Evolutionary conservation across 345 rosid species (phyloP), one percentile per base, ranked within the genome.

Genomic region (Citrus medica): DNA sequence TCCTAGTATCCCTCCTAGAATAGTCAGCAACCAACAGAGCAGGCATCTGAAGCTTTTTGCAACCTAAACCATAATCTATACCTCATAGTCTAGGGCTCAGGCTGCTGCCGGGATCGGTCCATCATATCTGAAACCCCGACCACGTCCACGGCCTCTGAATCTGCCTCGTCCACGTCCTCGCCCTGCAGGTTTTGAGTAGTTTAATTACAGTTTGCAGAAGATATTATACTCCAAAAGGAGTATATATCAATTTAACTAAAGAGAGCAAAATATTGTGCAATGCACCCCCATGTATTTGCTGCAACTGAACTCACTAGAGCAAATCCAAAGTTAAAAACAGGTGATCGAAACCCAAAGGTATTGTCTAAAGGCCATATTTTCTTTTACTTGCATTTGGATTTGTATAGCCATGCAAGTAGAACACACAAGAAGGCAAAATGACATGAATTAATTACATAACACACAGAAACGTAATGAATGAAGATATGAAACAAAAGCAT

Each of bases 11-110:
- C 55, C 25, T 46, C 51, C 69, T 42, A 61, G 63, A 69, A 67
- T 53, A 62, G 58, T 53, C 25, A 38, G 22, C 56, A 53, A 78
- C 33, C 27, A 40, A 60, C 78, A 68, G 79, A 83, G 81, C 81
- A 80, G 80, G 81, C 76, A 83, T 80, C 65, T 79, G 8, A 19
- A 33, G 69, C 28, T 62, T 77, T 81, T 78, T 62, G 71, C 74
- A 61, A 69, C 60, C 73, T 77, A 77, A 73, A 46, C 63, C 48
- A 71, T 69, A 67, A 27, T 42, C 38, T 73, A 60, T 40, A 78
- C 53, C 74, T 69, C 73, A 40, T 12, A 63, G 42, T 35, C n/a
- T 46, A 55, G 59, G 32, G 22, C 61, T 79, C 75, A 74, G 16
- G 74, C 33, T 46, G 62, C 71, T 21, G 76, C 79, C 48, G 64